Evolutionary conservation across 805 yeast species (phyloP).

Genomic region (Schwanniomyces sp.): DNA sequence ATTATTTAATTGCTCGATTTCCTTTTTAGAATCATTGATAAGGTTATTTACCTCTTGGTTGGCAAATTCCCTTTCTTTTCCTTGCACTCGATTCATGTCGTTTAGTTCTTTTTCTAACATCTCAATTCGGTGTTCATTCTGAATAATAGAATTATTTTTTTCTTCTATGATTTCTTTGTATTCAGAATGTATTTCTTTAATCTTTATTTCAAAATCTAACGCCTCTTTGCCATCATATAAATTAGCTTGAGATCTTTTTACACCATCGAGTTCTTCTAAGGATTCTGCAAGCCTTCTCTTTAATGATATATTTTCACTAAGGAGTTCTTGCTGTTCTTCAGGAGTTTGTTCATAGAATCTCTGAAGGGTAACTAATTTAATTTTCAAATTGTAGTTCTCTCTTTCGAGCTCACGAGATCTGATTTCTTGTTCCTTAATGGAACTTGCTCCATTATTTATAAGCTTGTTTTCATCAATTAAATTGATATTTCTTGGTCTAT

Average conservation of each 20-base stretch:
- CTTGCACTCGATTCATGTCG: not conserved
- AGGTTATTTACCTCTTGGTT: not conserved
- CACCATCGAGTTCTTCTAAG: conserved; percentile 9
- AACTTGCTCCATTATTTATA: conserved; percentile 11
- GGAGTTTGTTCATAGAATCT: conserved; percentile 45
- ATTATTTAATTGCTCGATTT: not conserved
- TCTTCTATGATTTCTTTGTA: conserved; percentile 7
- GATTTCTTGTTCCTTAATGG: conserved; percentile 21
- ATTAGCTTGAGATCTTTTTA: conserved; percentile 8
- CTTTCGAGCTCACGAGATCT: conserved; percentile 28
- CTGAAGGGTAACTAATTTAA: conserved; percentile 42
- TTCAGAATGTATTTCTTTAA: conserved; percentile 6
- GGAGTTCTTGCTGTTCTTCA: conserved; percentile 34
- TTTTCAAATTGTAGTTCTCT: conserved; percentile 45
- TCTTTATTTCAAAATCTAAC: not conserved
- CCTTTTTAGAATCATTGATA: not conserved
- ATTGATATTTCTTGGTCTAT: not conserved
- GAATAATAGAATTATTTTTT: conserved; percentile 1
- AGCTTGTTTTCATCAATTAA: conserved; percentile 3
- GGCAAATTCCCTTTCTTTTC: not conserved
- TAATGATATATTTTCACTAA: conserved; percentile 37
- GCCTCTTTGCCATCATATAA: conserved; percentile 9
- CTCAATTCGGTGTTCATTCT: conserved; percentile 7
- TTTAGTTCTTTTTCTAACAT: conserved; percentile 6
- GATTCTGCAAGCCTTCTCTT: conserved; percentile 22